Evolutionary conservation across 2,329 filamentous ascomycete genomes (phyloP), one percentile per base, ranked within the genome.

Genomic region (Hypoxylon sp.): DNA sequence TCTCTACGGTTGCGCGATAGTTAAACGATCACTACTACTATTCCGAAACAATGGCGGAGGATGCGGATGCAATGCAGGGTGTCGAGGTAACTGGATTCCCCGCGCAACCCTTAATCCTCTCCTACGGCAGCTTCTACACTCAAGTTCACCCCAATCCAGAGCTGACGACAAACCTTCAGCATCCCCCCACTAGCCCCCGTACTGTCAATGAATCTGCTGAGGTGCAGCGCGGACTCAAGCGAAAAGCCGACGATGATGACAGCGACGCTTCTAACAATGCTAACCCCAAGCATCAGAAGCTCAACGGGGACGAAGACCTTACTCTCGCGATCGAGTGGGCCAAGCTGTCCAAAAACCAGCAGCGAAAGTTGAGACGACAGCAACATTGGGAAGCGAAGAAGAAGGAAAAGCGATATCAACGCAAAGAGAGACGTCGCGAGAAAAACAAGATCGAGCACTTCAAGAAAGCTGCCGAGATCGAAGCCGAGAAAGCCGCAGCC

Each of bases 321-420:
- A 9, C 9, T 25, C 5, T 5, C 21, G 21, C 21, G 21, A 25
- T 25, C 21, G 21, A 25, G 9, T 25, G 6, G 21, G 6, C 36
- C n/a, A 43, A 51, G 53, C 55, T 97, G 41, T 96, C 93, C 12
- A 97, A 97, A 67, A 95, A 87, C 65, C 88, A 93, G 62, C 75
- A 88, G 53, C 96, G 96, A 72, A 93, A 91, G 66, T 76, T 91
- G 42, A 84, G 81, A 54, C 86, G 84, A 46, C 79, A 84, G 57
- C 79, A 89, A 66, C 77, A 83, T 67, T 96, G 90, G 88, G 91
- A 96, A 63, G 84, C 86, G 5, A 82, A 81, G 15, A 87, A 84
- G 57, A 81, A 81, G 29, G 76, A 79, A 21, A 82, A 83, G 53
- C 80, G 78, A 54, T 73, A 78, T 26, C 79, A 82, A 49, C 81